Evolutionary conservation across 345 rosid genomes (phyloP).

Genomic region (Barbarea vulgaris): DNA sequence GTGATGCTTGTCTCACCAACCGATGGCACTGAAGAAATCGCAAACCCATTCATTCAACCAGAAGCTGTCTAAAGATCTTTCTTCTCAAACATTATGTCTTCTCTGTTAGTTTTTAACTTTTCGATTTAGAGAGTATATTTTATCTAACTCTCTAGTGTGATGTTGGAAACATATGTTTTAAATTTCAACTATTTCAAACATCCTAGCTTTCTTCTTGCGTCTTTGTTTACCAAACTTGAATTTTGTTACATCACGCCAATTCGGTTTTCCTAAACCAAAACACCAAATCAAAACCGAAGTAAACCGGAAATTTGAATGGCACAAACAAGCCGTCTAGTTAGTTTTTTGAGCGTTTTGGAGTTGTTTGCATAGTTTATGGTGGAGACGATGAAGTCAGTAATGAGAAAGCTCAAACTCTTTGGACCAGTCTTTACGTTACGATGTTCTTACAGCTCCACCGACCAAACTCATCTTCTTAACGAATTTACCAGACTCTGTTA

Average conservation of each 20-base stretch:
- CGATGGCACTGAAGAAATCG: slow-evolving; percentile 97
- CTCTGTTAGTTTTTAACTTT: slow-evolving; percentile 15
- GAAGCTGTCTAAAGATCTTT: slow-evolving; percentile 67
- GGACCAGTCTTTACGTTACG: slow-evolving; percentile 1
- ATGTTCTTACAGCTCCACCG: slow-evolving; percentile 13
- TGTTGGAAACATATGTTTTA: slow-evolving; percentile 6
- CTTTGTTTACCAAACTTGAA: neutral
- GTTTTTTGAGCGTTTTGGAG: no score
- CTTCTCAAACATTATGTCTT: slow-evolving; percentile 15
- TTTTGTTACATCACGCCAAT: neutral
- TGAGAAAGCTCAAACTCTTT: slow-evolving; percentile 17
- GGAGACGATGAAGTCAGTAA: slow-evolving; percentile 27
- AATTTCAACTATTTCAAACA: slow-evolving; percentile 1
- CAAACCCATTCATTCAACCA: slow-evolving; percentile 88
- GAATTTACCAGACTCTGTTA: slow-evolving; percentile 58
- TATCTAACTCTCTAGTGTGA: slow-evolving; percentile 11
- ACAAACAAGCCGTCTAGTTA: no score
- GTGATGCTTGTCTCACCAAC: slow-evolving; percentile 99
- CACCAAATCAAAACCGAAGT: neutral
- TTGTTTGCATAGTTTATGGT: neutral
- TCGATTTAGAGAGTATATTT: slow-evolving; percentile 13
- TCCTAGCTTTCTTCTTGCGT: neutral
- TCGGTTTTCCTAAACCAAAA: neutral
- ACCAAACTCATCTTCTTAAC: slow-evolving; percentile 37
- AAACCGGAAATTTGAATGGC: neutral